Evolutionary conservation across 2,329 filamentous ascomycete species (phyloP), one percentile per base, ranked within the genome.

Genomic region (Cladosporium sp.): DNA sequence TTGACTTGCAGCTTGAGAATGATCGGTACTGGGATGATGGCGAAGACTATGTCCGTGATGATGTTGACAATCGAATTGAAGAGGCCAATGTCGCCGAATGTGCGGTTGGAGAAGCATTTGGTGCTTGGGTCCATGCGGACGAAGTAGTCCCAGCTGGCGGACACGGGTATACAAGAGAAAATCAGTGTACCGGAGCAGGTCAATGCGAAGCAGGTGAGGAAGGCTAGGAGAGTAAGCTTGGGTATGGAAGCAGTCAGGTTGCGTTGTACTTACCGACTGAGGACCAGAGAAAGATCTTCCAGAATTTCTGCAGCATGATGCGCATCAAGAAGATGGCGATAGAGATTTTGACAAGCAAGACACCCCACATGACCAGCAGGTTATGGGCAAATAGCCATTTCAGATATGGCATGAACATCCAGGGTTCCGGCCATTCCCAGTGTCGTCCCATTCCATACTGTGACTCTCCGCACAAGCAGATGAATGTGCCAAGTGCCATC

Each of bases 371-470:
- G 18, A 74, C 66, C 38, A 76, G 62, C 42, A 80, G 62, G 7
- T 71, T 70, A 53, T 79, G 73, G 42, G 72, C 68, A 55, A 72
- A 78, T 20, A 68, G 65, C 36, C 72, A 69, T 38, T 74, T 72
- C 1, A 64, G 56, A 45, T 74, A 71, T 2, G 60, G 57, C 13
- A 58, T 57, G 12, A 68, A 64, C 39, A 72, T 69, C 1, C 57
- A 45, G 11, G 41, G 49, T 3, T 58, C 43, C 18, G 62, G 53
- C 39, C 54, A 61, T n/a, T 37, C 36, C 8, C 64, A 60, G 54
- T 78, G 76, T 43, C 65, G 69, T 7, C 78, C 78, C 7, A 80
- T 61, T 2, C 76, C 78, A 51, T 74, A 64, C 4, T 69, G 57
- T 1, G 66, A 64, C 56, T 78, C 71, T 13, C 71, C 63, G 6